These are phyloP conservation scores for Cyclaneusma minus DNA, from an alignment of 2,329 filamentous ascomycete genomes.

Conservation along the genomic window DNA sequence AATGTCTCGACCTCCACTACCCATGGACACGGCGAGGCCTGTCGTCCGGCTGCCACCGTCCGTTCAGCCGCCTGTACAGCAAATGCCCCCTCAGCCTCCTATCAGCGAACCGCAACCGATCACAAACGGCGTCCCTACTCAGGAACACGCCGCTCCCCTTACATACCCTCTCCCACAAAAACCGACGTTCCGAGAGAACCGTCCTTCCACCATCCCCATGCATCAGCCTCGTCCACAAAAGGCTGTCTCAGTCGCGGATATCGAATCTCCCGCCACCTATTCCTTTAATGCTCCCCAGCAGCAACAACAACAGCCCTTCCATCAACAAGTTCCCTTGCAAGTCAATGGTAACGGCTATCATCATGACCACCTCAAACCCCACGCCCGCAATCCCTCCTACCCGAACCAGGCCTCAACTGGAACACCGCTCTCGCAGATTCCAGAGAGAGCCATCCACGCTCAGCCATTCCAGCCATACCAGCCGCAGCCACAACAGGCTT, in stretches of 20 bases:
- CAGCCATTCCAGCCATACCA: slow-evolving; percentile 71
- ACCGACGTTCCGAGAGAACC: slow-evolving; percentile 40
- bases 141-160: slow-evolving; percentile 23
- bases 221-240: slow-evolving; percentile 94
- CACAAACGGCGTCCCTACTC: slow-evolving; percentile 1
- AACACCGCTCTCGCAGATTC: slow-evolving; percentile 81
- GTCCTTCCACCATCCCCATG: slow-evolving; percentile 48
- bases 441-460: slow-evolving; percentile 81
- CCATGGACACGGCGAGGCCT: slow-evolving; percentile 48
- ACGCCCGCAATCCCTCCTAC: slow-evolving; percentile 53
- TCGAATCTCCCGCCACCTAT: slow-evolving; percentile 58
- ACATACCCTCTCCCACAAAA: slow-evolving; percentile 42
- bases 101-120: slow-evolving; percentile 7
- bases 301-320: slow-evolving; percentile 72
- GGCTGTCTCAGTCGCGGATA: slow-evolving; percentile 79
- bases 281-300: slow-evolving; percentile 41
- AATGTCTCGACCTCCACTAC: slow-evolving; percentile 50
- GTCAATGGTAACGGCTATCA: slow-evolving; percentile 41
- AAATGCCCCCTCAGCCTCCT: slow-evolving; percentile 17
- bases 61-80: slow-evolving; percentile 13
- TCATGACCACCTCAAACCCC: slow-evolving; percentile 40
- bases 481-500: slow-evolving; percentile 40
- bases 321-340: slow-evolving; percentile 80
- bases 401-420: slow-evolving; percentile 55
- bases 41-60: slow-evolving; percentile 68